Conservation (phyloP, 495 filamentous ascomycete genomes). For the Thermochaetoides thermophila region DNA sequence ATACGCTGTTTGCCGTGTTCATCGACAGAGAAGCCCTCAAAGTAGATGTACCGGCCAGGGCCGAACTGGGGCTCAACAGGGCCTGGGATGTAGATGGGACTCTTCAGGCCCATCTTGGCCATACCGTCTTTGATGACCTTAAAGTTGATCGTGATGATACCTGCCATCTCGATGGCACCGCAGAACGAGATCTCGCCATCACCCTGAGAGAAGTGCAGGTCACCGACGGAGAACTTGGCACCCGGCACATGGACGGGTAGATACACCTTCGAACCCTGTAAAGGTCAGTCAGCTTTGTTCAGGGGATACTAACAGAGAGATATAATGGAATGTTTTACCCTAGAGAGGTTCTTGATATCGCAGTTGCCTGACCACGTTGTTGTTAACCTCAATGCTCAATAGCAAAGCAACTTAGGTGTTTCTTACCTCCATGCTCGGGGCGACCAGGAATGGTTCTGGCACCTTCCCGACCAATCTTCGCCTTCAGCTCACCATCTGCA, state of each 20-base stretch:
- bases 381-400: conserved; percentile 13
- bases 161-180: conserved; percentile 94
- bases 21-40: conserved; percentile 91
- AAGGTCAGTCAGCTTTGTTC: not conserved
- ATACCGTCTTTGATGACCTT: conserved; percentile 76
- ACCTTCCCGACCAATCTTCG: conserved; percentile 71
- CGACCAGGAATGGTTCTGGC: conserved; percentile 76
- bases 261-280: conserved; percentile 71
- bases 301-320: not conserved
- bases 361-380: conserved; percentile 51
- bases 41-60: conserved; percentile 72
- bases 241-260: conserved; percentile 72
- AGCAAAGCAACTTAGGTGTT: conserved; percentile 1
- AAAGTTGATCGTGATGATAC: conserved; percentile 84
- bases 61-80: conserved; percentile 88
- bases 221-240: conserved; percentile 86
- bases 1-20: conserved; percentile 68
- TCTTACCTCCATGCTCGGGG: conserved; percentile 46
- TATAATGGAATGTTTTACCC: conserved; percentile 5
- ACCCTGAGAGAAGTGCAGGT: conserved; percentile 81
- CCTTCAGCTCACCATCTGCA: conserved; percentile 44
- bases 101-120: conserved; percentile 62
- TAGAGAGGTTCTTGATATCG: conserved; percentile 74
- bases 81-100: conserved; percentile 77
- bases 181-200: conserved; percentile 95